Percentiles rank a stretch among this genome's conserved stretches.
Conservation (phyloP, 495 filamentous ascomycete species). For the Xylaria longipes region DNA sequence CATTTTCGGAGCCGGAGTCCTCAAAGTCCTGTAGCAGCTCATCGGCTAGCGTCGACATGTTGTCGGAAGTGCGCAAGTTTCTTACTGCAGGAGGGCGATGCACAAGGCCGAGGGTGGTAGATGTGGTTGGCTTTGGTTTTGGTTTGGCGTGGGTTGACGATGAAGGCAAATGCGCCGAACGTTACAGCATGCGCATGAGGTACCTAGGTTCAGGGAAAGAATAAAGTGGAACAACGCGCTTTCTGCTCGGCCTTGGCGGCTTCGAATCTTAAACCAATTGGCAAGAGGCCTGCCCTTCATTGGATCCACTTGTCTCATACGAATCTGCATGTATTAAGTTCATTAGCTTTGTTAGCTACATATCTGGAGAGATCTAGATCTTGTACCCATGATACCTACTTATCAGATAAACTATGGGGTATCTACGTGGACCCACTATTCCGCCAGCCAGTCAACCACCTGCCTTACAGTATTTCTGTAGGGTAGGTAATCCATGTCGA, state of each 20-base stretch:
- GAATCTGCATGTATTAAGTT: neutral
- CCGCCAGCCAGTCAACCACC: neutral
- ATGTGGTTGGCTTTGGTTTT: neutral
- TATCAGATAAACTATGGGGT: neutral
- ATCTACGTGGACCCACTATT: neutral
- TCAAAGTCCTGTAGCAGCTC: slow-evolving; percentile 92
- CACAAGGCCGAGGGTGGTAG: neutral
- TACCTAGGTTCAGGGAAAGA: neutral
- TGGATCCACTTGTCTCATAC: neutral
- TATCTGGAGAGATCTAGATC: neutral
- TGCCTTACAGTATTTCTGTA: slow-evolving; percentile 12
- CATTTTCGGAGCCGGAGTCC: slow-evolving; percentile 68
- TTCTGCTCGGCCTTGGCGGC: neutral
- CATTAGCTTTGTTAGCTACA: neutral
- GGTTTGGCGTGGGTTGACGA: neutral
- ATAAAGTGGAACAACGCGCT: slow-evolving; percentile 23
- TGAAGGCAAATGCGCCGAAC: neutral
- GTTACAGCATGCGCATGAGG: neutral
- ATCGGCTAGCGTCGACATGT: slow-evolving; percentile 80
- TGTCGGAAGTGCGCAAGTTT: slow-evolving; percentile 25
- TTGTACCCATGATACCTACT: neutral
- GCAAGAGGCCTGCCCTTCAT: neutral
- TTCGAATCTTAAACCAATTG: neutral
- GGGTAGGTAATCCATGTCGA: neutral
- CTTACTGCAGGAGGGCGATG: neutral